phyloP scores from a whole-genome alignment of 106 monocot genomes.

The Alisma plantagoaquatica region DNA sequence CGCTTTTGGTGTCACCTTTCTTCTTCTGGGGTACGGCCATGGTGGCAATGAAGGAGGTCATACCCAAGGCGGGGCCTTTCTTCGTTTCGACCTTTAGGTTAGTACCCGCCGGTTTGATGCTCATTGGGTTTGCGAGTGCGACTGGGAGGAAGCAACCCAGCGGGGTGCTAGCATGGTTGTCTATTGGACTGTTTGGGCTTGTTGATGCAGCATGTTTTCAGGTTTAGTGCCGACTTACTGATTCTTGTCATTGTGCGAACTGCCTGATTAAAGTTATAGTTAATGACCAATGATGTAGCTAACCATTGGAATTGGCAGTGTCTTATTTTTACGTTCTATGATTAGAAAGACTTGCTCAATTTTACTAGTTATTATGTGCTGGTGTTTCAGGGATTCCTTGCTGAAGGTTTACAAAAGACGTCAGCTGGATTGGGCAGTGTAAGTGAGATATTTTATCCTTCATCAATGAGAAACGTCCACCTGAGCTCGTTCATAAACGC shows the following conservation, averaged over 20 bases:
- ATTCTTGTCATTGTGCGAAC: no score
- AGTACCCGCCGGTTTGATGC: constrained; percentile 65
- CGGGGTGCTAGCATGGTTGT: constrained; percentile 66
- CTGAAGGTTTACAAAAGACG: constrained; percentile 90
- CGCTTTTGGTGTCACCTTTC: constrained; percentile 76
- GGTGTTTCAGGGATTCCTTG: constrained; percentile 99
- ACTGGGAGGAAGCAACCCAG: constrained; percentile 60
- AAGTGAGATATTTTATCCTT: constrained; percentile 16
- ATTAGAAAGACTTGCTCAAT: no score
- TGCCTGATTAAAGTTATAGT: no score
- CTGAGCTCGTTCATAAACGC: no score
- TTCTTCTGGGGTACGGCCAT: constrained; percentile 99
- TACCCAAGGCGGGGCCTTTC: constrained; percentile 87
- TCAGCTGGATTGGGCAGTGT: constrained; percentile 97
- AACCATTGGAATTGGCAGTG: no score
- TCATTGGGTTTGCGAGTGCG: constrained; percentile 57
- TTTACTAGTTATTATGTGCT: no score
- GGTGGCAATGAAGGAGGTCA: constrained; percentile 99
- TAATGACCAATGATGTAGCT: no score
- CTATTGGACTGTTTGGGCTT: constrained; percentile 52
- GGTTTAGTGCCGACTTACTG: no score
- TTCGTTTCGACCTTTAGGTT: constrained; percentile 73
- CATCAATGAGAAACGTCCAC: no score
- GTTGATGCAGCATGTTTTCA: constrained; percentile 96
- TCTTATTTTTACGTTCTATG: no score